Percentiles rank a stretch among this genome's conserved stretches.
phyloP scores from a whole-genome alignment of 2,329 filamentous ascomycete genomes.

The Zalaria sp. region DNA sequence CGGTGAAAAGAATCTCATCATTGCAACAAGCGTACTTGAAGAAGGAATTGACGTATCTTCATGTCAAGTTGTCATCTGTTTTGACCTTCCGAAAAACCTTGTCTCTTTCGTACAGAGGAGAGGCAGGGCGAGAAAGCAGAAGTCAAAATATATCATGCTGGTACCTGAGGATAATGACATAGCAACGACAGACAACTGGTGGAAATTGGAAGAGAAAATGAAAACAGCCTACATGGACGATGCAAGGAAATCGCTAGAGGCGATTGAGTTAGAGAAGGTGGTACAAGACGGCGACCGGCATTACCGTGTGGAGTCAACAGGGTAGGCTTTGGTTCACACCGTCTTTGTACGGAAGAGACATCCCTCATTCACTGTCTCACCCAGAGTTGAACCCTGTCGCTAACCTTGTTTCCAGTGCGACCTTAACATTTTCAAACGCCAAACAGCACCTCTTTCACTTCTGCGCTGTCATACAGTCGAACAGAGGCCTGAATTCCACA shows the following conservation, averaged over 20 bases:
- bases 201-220: constrained; percentile 58
- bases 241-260: constrained; percentile 30
- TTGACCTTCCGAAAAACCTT: constrained; percentile 45
- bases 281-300: constrained; percentile 22
- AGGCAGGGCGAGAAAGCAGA: constrained; percentile 44
- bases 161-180: constrained; percentile 23
- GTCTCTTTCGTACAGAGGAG: constrained; percentile 53
- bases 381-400: neutral
- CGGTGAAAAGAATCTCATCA: constrained; percentile 41
- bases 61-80: constrained; percentile 52
- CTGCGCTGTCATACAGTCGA: constrained; percentile 46
- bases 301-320: constrained; percentile 30
- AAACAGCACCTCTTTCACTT: constrained; percentile 71
- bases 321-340: constrained; percentile 14
- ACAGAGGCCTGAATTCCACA: constrained; percentile 46
- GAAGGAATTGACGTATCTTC: constrained; percentile 49
- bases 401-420: constrained; percentile 34
- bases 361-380: no score
- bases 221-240: constrained; percentile 54
- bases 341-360: no score
- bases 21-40: constrained; percentile 44
- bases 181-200: constrained; percentile 40
- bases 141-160: constrained; percentile 43
- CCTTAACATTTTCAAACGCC: constrained; percentile 59
- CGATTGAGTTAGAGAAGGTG: constrained; percentile 34